Conservation (phyloP, 495 filamentous ascomycete genomes). For the Xylaria sp. region DNA sequence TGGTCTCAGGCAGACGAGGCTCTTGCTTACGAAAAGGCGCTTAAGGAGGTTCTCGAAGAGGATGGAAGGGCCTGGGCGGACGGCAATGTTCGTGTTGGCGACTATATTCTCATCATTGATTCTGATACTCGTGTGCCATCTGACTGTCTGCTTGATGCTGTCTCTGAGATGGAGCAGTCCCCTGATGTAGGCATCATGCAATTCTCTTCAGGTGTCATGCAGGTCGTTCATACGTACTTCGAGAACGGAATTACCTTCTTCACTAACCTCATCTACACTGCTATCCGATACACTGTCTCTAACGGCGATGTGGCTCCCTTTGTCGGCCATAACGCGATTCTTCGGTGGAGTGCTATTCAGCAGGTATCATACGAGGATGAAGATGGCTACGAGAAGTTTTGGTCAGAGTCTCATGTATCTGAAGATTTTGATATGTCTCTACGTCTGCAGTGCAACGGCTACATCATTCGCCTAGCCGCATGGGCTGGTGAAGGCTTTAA, state of each 20-base stretch:
- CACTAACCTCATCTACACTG: constrained; percentile 82
- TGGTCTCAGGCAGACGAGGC: constrained; percentile 77
- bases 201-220: constrained; percentile 83
- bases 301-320: constrained; percentile 87
- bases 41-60: constrained; percentile 74
- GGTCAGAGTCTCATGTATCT: constrained; percentile 83
- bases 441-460: constrained; percentile 73
- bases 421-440: constrained; percentile 90
- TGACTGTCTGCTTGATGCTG: constrained; percentile 79
- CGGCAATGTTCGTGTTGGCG: constrained; percentile 79
- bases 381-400: constrained; percentile 78
- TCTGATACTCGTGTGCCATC: constrained; percentile 78
- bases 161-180: constrained; percentile 80
- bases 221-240: constrained; percentile 75
- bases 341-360: constrained; percentile 81
- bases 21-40: constrained; percentile 67
- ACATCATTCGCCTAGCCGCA: constrained; percentile 75
- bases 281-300: constrained; percentile 77
- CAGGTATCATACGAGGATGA: constrained; percentile 72
- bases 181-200: constrained; percentile 84
- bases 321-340: constrained; percentile 79
- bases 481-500: constrained; percentile 81
- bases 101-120: constrained; percentile 80
- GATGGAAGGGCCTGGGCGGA: constrained; percentile 79
- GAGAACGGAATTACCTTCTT: constrained; percentile 85